A percentile compares a stretch with the other conserved stretches of the same genome.
Evolutionary conservation across 441 rosid species (phyloP).

Genomic region (Populus hybrid): DNA sequence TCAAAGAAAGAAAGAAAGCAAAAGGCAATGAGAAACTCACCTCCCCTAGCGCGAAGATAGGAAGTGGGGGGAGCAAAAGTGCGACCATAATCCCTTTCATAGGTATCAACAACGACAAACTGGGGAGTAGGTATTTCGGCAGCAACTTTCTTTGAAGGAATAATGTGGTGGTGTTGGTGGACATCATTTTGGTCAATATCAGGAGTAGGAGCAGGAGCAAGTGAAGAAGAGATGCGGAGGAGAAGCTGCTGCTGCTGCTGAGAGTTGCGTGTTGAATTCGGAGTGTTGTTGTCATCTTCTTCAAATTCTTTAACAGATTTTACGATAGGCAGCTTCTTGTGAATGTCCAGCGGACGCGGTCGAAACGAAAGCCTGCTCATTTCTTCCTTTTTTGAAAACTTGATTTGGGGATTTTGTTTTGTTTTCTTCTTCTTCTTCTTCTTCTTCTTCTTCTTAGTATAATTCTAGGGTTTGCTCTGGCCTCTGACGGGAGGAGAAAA

Average conservation of each 20-base stretch:
- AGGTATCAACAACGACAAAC: constrained; percentile 83
- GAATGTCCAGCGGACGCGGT: constrained; percentile 88
- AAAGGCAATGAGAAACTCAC: constrained; percentile 25
- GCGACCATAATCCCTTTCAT: constrained; percentile 82
- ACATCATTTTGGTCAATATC: neutral
- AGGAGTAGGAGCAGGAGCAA: neutral
- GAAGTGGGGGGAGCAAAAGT: constrained; percentile 84
- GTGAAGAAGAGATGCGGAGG: constrained; percentile 27
- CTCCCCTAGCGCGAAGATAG: constrained; percentile 95
- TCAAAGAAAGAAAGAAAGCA: neutral
- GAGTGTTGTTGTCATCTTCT: constrained; percentile 60
- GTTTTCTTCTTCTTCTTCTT: neutral
- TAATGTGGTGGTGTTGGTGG: constrained; percentile 51
- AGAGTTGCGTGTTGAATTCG: constrained; percentile 72
- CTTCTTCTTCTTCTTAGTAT: neutral
- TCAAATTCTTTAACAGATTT: constrained; percentile 89
- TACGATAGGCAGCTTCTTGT: constrained; percentile 88
- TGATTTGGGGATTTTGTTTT: neutral
- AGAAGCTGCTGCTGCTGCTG: constrained; percentile 48
- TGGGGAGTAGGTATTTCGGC: constrained; percentile 94
- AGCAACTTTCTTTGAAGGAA: constrained; percentile 63
- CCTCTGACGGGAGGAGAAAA: neutral
- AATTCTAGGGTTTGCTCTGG: neutral
- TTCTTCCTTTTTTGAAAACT: neutral
- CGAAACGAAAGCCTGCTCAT: constrained; percentile 92